Base-by-base conservation (phyloP, 2,329 filamentous ascomycete species). In the Aspergillus amoenus region DNA sequence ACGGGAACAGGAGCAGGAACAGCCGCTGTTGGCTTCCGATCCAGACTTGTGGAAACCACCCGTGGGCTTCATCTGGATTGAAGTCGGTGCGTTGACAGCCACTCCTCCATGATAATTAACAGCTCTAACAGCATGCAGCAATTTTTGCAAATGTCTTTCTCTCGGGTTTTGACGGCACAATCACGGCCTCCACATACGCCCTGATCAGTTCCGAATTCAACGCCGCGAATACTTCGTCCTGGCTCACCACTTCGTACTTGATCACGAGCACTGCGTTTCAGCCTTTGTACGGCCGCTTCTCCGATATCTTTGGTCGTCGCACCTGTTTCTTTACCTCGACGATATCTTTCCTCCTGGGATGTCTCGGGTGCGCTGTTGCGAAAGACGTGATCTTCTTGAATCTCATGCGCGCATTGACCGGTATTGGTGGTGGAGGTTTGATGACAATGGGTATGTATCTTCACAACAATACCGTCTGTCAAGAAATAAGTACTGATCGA, bases 371-470 rank as follows among this genome's bases (percentile, higher is more conserved):
- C 71, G 87, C 83, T 0, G 70, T 87, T 9, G 89, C 90, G 0
- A 78, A 76, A 46, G 86, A 82, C 67, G 88, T 93, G 67, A 77
- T 82, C n/a, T 83, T 82, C 61, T 86, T 93, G 65, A 90, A 92
- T 59, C 70, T 85, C 0, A 89, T 89, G 30, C 76, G 89, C 62
- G 88, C 88, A 0, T 75, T 89, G 6, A 90, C 88, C 60, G 90
- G 90, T 0, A 71, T 93, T 4, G 89, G 88, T 1, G 90, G 88
- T 0, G 90, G 89, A 0, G 89, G 88, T 0, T 80, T 88, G 48
- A 82, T 90, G 73, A 84, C 86, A 1, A 79, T 91, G 76, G 87
- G 72, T 56, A 34, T 17, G 22, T 30, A 24, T 22, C 21, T 1
- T 43, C n/a, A n/a, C n/a, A n/a, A n/a, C n/a, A n/a, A 43, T 45